These are phyloP conservation scores for Sanghuangporus sanghuang DNA, from an alignment of 1,284 basidiomycete species.

Conservation along the genomic window DNA sequence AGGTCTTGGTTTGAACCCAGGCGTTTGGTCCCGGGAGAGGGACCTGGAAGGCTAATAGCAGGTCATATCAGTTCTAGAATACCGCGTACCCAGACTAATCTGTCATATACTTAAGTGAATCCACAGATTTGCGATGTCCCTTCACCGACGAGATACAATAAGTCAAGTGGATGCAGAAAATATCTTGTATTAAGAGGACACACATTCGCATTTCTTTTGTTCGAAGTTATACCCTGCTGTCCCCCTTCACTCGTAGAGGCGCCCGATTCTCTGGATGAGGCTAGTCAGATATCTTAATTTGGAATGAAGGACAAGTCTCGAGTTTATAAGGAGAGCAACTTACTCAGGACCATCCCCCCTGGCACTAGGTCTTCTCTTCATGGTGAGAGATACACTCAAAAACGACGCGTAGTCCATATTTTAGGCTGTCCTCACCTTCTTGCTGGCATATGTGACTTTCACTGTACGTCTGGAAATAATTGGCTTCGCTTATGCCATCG, in stretches of 20 bases:
- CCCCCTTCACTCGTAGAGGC: not conserved
- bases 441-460: constrained; percentile 11
- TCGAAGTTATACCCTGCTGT: not conserved
- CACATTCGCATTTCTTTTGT: not conserved
- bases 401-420: not conserved
- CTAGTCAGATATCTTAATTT: not conserved
- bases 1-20: not conserved
- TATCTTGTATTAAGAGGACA: not conserved
- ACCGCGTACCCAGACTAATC: not conserved
- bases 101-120: constrained; percentile 1
- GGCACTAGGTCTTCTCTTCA: not conserved
- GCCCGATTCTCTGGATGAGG: not conserved
- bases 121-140: not conserved
- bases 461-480: not conserved
- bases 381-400: not conserved
- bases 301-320: not conserved
- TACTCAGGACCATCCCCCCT: not conserved
- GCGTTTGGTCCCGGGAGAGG: constrained; percentile 1
- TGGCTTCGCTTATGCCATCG: not conserved
- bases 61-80: not conserved
- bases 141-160: not conserved
- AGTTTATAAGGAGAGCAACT: not conserved
- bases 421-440: not conserved
- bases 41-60: constrained; percentile 6
- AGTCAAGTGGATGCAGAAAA: not conserved